phyloP scores from a whole-genome alignment of 306 rosid species.

The Trichosanthes cucumerina region DNA sequence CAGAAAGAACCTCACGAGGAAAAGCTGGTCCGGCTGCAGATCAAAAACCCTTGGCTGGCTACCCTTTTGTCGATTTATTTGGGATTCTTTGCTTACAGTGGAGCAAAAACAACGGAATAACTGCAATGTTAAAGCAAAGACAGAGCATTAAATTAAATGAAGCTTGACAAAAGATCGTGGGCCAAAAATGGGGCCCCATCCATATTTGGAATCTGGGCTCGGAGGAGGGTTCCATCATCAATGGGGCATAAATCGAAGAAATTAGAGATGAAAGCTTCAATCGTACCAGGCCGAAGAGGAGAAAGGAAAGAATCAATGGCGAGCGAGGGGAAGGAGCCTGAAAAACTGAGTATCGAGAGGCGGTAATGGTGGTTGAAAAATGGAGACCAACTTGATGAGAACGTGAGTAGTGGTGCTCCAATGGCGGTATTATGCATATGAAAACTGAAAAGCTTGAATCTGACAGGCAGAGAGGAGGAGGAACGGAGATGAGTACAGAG shows the following conservation, averaged over 20 bases:
- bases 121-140: constrained; percentile 2
- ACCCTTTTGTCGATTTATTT: background rate
- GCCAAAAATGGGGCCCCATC: background rate
- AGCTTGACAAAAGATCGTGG: background rate
- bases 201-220: background rate
- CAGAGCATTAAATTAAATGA: background rate
- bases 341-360: background rate
- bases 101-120: constrained; percentile 5
- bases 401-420: background rate
- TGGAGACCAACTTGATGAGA: background rate
- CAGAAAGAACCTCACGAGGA: background rate
- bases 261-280: background rate
- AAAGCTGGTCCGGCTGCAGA: background rate
- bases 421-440: background rate
- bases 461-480: background rate
- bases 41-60: background rate
- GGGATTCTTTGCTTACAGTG: background rate
- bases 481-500: background rate
- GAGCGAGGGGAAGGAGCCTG: background rate
- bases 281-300: constrained; percentile 8
- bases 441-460: constrained; percentile 2
- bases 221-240: background rate
- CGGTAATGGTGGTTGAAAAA: background rate
- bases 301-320: background rate
- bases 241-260: background rate